A percentile compares a stretch with the other conserved stretches of the same genome.
Evolutionary conservation across 2,329 filamentous ascomycete genomes (phyloP).

Genomic region (Cryphonectria radicalis): DNA sequence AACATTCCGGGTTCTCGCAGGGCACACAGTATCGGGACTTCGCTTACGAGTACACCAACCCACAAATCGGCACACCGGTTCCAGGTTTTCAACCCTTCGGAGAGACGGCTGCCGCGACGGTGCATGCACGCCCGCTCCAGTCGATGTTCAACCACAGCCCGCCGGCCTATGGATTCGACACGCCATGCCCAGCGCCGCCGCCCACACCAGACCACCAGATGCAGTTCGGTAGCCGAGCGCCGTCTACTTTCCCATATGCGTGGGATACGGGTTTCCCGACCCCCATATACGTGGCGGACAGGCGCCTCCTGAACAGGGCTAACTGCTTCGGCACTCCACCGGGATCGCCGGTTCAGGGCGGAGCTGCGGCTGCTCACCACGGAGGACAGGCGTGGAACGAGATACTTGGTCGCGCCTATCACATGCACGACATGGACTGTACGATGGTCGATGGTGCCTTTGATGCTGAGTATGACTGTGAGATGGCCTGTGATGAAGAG

Average conservation of each 20-base stretch:
- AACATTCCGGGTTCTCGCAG: background rate
- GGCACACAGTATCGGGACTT: background rate
- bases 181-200: background rate
- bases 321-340: background rate
- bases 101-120: background rate
- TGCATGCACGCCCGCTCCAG: background rate
- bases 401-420: background rate
- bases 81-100: background rate
- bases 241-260: background rate
- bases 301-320: background rate
- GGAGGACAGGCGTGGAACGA: background rate
- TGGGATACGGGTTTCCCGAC: background rate
- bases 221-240: background rate
- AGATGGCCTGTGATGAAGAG: background rate
- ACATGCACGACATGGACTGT: background rate
- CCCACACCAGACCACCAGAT: background rate
- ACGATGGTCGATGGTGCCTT: background rate
- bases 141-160: background rate
- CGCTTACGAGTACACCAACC: background rate
- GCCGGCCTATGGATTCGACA: background rate
- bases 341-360: background rate
- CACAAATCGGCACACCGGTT: background rate
- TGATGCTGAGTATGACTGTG: background rate
- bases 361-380: background rate
- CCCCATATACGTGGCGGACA: background rate